Evolutionary conservation across 495 filamentous ascomycete genomes (phyloP).

Genomic region (Penicillium cataractarum): DNA sequence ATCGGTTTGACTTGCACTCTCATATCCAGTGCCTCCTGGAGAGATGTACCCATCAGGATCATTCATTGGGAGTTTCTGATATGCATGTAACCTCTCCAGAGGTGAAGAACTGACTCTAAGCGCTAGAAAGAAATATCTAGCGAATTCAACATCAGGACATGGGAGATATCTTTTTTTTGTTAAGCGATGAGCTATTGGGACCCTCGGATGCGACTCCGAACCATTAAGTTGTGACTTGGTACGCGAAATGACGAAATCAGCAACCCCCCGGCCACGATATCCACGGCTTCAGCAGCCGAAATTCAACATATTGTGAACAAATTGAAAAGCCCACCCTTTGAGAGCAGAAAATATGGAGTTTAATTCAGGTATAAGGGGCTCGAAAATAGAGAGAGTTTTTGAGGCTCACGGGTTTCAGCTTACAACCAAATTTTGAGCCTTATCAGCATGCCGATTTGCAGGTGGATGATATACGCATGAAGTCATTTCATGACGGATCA

Average conservation of each 20-base stretch:
- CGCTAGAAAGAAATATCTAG: background rate
- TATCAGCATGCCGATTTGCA: no score
- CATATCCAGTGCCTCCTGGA: background rate
- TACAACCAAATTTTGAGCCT: no score
- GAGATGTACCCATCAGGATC: background rate
- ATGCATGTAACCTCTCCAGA: background rate
- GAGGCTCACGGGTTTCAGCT: no score
- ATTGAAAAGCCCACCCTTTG: no score
- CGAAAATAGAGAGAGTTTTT: no score
- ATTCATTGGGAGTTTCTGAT: background rate
- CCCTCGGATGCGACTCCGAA: background rate
- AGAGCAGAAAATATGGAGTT: no score
- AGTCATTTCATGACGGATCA: no score
- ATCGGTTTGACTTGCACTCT: background rate
- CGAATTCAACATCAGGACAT: no score
- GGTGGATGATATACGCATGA: no score
- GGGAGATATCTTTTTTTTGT: background rate
- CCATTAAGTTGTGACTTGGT: background rate
- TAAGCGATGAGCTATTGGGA: background rate
- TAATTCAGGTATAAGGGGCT: no score
- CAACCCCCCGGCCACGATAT: background rate
- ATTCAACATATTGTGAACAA: background rate
- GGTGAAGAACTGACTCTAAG: background rate
- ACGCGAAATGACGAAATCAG: background rate
- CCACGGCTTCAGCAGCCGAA: background rate